A percentile compares a stretch with the other conserved stretches of the same genome.
phyloP scores from a whole-genome alignment of 2,329 filamentous ascomycete species.

The Lecanicillium sp. region DNA sequence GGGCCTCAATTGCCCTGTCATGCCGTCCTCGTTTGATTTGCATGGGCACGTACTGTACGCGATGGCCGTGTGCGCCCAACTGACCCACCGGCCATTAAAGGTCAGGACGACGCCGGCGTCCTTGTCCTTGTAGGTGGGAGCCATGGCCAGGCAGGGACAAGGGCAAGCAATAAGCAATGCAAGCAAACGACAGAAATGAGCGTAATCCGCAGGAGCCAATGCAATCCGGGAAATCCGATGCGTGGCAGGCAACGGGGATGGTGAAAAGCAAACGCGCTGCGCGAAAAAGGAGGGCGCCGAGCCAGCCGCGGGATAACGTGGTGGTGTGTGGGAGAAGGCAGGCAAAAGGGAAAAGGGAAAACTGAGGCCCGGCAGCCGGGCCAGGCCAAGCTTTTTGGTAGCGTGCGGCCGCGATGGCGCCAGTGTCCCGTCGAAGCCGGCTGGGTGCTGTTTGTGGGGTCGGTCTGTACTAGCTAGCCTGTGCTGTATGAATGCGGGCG shows the following conservation, averaged over 20 bases:
- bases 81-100: slow-evolving; percentile 84
- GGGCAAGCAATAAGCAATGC: slow-evolving; percentile 5
- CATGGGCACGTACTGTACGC: slow-evolving; percentile 62
- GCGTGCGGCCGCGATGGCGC: slow-evolving; percentile 30
- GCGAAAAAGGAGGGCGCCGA: too few species aligned
- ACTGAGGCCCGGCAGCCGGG: slow-evolving; percentile 14
- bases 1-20: too few species aligned
- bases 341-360: slow-evolving; percentile 14
- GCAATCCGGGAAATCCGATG: slow-evolving; percentile 5
- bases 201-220: slow-evolving; percentile 1
- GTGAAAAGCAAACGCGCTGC: neutral
- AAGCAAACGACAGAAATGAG: slow-evolving; percentile 3
- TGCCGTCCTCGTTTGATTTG: too few species aligned
- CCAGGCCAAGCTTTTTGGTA: slow-evolving; percentile 8
- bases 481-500: too few species aligned
- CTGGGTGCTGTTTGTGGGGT: too few species aligned
- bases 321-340: neutral
- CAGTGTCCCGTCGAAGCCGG: slow-evolving; percentile 26
- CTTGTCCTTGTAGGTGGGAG: slow-evolving; percentile 56
- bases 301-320: too few species aligned
- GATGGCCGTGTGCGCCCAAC: slow-evolving; percentile 74
- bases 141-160: slow-evolving; percentile 26
- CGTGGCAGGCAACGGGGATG: slow-evolving; percentile 1
- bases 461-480: too few species aligned
- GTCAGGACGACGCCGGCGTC: slow-evolving; percentile 50